phyloP scores from a whole-genome alignment of 75 land plant genomes.

The Selaginella tamariscina region DNA sequence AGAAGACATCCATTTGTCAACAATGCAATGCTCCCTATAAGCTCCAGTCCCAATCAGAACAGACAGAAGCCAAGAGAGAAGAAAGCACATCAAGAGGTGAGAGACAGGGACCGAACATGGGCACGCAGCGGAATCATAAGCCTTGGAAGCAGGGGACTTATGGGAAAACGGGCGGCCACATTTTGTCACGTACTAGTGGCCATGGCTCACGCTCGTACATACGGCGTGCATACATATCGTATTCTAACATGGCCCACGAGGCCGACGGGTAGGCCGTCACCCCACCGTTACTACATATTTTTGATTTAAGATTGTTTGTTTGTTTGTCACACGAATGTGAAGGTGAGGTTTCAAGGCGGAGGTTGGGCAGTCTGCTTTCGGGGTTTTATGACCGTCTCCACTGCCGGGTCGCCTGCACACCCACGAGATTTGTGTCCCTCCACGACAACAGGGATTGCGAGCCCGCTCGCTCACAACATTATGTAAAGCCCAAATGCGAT shows the following conservation, averaged over 20 bases:
- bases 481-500: too few species aligned
- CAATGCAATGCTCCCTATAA: too few species aligned
- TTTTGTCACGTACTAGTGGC: background rate
- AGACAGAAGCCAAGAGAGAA: background rate
- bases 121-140: constrained; percentile 1
- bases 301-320: background rate
- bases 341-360: background rate
- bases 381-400: background rate
- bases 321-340: background rate
- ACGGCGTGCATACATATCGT: too few species aligned
- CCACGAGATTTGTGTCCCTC: background rate
- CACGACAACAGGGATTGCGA: too few species aligned
- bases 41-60: background rate
- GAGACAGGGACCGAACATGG: background rate
- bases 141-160: constrained; percentile 3
- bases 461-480: too few species aligned
- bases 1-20: constrained; percentile 3
- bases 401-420: background rate
- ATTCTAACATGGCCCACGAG: too few species aligned
- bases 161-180: background rate
- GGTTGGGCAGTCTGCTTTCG: background rate
- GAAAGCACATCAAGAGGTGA: background rate
- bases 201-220: background rate
- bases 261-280: too few species aligned
- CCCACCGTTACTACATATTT: background rate